Evolutionary conservation across 441 rosid species (phyloP).

Genomic region (Pelargonium fulgidum): DNA sequence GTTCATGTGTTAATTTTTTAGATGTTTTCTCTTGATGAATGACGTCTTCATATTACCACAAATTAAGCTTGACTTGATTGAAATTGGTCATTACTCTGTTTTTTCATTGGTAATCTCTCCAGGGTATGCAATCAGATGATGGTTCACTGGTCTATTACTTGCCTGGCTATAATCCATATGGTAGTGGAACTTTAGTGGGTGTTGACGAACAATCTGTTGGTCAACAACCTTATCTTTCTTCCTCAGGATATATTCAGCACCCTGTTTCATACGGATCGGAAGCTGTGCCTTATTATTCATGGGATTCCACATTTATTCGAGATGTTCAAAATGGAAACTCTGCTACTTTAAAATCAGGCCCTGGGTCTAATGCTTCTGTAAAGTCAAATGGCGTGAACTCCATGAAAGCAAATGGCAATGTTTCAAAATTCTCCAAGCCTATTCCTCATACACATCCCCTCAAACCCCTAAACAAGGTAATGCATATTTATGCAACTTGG

Average conservation of each 20-base stretch:
- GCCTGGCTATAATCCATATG: slow-evolving; percentile 45
- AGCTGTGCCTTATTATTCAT: slow-evolving; percentile 2
- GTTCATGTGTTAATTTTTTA: background rate
- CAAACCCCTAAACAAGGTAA: slow-evolving; percentile 43
- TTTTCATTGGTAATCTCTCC: slow-evolving; percentile 19
- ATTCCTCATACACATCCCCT: slow-evolving; percentile 23
- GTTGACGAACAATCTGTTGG: slow-evolving; percentile 35
- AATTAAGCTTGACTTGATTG: slow-evolving; percentile 13
- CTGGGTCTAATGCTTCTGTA: slow-evolving; percentile 15
- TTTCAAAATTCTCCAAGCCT: slow-evolving; percentile 28
- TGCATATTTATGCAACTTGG: slow-evolving; percentile 3
- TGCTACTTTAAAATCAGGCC: slow-evolving; percentile 24
- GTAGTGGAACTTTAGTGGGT: slow-evolving; percentile 35
- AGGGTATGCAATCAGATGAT: slow-evolving; percentile 45
- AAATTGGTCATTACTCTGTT: slow-evolving; percentile 16
- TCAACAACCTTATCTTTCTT: slow-evolving; percentile 39
- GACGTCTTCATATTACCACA: background rate
- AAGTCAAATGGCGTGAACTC: slow-evolving; percentile 28
- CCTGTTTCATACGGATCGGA: slow-evolving; percentile 6
- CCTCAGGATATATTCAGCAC: slow-evolving; percentile 41
- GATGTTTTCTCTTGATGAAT: background rate
- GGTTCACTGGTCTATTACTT: slow-evolving; percentile 40
- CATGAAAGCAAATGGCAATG: slow-evolving; percentile 28
- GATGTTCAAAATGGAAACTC: background rate
- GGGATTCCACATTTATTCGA: background rate